These are phyloP conservation scores for Mycena vitilis DNA, from an alignment of 768 basidiomycete genomes.

Conservation along the genomic window DNA sequence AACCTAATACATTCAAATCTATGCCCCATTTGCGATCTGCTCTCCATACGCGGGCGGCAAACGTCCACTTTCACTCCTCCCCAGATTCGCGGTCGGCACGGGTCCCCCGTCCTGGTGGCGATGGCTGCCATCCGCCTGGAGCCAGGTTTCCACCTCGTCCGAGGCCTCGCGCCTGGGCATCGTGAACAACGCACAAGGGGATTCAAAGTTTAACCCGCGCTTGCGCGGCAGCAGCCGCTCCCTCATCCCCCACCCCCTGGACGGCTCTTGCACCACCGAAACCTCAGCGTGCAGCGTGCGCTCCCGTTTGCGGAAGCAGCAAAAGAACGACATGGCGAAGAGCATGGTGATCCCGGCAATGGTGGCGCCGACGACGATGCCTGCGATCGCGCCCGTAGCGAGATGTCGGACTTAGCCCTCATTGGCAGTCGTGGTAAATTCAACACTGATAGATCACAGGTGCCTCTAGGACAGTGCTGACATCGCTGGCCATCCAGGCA, in stretches of 20 bases:
- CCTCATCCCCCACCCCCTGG: conserved; percentile 1
- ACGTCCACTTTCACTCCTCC: conserved; percentile 34
- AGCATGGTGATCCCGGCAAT: conserved; percentile 6
- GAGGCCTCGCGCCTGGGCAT: conserved; percentile 12
- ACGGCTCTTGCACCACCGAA: conserved; percentile 5
- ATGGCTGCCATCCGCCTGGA: conserved; percentile 9
- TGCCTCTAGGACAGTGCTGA: too few species aligned
- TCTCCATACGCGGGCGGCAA: conserved; percentile 42
- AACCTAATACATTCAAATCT: too few species aligned
- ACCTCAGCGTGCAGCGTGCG: not conserved
- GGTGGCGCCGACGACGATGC: conserved; percentile 33
- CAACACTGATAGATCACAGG: too few species aligned
- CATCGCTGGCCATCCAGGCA: too few species aligned
- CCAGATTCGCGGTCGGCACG: conserved; percentile 26
- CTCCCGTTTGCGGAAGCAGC: not conserved
- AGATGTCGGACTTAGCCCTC: too few species aligned
- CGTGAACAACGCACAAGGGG: too few species aligned
- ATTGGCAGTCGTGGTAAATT: too few species aligned
- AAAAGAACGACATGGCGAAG: conserved; percentile 16
- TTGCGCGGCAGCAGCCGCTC: conserved; percentile 30
- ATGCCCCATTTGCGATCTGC: not conserved
- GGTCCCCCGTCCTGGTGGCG: conserved; percentile 39
- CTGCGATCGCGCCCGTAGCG: conserved; percentile 30
- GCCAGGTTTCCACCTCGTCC: conserved; percentile 23
- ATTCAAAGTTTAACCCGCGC: not conserved